phyloP scores from a whole-genome alignment of 208 protist species.

The Trypanosomatidae sp. region DNA sequence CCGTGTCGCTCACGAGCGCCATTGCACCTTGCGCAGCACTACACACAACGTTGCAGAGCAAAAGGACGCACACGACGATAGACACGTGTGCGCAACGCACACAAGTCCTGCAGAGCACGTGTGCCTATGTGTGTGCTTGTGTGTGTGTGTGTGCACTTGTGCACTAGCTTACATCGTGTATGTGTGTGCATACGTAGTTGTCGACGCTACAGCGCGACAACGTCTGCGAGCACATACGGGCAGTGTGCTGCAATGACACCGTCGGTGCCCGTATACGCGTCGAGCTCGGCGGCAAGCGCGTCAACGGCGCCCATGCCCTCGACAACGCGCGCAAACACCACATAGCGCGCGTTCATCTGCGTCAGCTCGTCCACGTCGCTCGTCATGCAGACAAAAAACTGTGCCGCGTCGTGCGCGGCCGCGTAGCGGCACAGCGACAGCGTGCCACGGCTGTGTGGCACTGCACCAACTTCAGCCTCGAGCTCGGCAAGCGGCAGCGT shows the following conservation, averaged over 20 bases:
- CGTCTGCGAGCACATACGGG: slow-evolving; percentile 8
- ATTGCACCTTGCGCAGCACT: no score
- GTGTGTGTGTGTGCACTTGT: no score
- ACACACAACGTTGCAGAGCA: no score
- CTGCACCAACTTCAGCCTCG: slow-evolving; percentile 41
- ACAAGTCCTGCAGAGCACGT: no score
- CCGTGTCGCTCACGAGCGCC: no score
- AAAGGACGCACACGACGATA: no score
- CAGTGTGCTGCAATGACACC: slow-evolving; percentile 20
- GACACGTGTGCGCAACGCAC: no score
- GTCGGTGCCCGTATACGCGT: slow-evolving; percentile 26
- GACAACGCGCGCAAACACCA: slow-evolving; percentile 55
- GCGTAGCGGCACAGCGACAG: slow-evolving; percentile 54
- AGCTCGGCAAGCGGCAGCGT: slow-evolving; percentile 24
- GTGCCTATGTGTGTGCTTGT: no score
- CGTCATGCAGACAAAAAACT: slow-evolving; percentile 79
- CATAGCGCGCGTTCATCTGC: slow-evolving; percentile 53
- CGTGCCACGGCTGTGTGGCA: slow-evolving; percentile 32
- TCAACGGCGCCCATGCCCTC: slow-evolving; percentile 31
- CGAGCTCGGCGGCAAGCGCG: slow-evolving; percentile 15
- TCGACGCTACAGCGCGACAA: slow-evolving; percentile 1
- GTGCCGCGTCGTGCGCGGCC: slow-evolving; percentile 33
- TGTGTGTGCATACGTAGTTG: slow-evolving; percentile 4
- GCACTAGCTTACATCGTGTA: no score
- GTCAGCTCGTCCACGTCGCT: slow-evolving; percentile 36